These are phyloP conservation scores for Boletellus emodensis DNA, from an alignment of 768 basidiomycete species.

Conservation along the genomic window DNA sequence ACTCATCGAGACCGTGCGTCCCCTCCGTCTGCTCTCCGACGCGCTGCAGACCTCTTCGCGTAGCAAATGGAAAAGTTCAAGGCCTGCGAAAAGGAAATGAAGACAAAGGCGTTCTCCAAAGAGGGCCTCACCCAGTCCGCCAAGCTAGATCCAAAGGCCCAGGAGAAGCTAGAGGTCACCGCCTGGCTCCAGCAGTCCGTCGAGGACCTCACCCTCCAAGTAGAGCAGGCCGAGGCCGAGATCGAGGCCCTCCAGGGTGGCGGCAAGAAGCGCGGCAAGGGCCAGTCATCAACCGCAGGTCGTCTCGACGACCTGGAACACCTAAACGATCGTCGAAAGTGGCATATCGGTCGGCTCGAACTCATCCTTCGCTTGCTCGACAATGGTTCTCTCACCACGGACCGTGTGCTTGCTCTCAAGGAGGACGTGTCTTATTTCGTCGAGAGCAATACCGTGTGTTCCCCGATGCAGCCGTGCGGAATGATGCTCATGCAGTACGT, in stretches of 20 bases:
- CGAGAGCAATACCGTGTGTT: conserved; percentile 87
- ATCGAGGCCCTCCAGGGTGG: conserved; percentile 77
- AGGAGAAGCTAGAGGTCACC: conserved; percentile 89
- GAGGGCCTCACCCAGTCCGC: conserved; percentile 94
- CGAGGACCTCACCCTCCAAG: conserved; percentile 88
- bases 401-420: conserved; percentile 76
- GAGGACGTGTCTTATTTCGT: conserved; percentile 97
- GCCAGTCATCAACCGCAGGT: conserved; percentile 57
- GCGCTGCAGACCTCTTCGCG: conserved; percentile 6
- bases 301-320: conserved; percentile 81
- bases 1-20: conserved; percentile 92
- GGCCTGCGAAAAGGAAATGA: conserved; percentile 99
- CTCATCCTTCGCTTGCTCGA: conserved; percentile 89
- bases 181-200: conserved; percentile 86
- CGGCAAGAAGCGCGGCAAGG: conserved; percentile 83
- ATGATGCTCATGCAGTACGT: conserved; percentile 16
- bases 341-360: conserved; percentile 92
- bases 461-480: conserved; percentile 2
- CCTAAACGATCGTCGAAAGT: conserved; percentile 90
- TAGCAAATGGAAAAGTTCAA: conserved; percentile 99
- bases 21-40: conserved; percentile 9
- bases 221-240: conserved; percentile 93
- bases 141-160: conserved; percentile 94
- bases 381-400: conserved; percentile 83
- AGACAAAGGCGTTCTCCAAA: conserved; percentile 99